A percentile compares a stretch with the other conserved stretches of the same genome.
phyloP scores from a whole-genome alignment of 2,329 filamentous ascomycete species.

The Tolypocladium amazonense region DNA sequence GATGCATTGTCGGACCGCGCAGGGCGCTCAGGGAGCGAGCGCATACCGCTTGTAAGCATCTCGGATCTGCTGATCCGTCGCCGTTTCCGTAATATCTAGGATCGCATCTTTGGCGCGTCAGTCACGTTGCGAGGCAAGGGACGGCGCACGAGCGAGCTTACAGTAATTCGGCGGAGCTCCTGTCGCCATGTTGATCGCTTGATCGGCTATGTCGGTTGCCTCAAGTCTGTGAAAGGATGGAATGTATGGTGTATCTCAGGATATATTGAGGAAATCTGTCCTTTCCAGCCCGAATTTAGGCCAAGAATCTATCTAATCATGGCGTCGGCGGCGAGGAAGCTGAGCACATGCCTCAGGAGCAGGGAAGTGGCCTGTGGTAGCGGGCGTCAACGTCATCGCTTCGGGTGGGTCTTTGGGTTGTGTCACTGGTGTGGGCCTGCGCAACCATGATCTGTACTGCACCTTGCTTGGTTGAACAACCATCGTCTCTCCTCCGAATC shows the following conservation, averaged over 20 bases:
- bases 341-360: neutral
- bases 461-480: neutral
- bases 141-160: slow-evolving; percentile 21
- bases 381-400: slow-evolving; percentile 26
- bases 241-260: neutral
- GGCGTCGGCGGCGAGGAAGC: neutral
- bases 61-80: slow-evolving; percentile 74
- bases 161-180: slow-evolving; percentile 47
- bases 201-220: neutral
- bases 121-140: neutral
- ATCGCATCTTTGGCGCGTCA: slow-evolving; percentile 48
- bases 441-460: neutral
- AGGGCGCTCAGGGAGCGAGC: neutral
- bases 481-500: neutral
- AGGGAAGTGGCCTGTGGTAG: neutral
- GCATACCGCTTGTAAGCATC: slow-evolving; percentile 83
- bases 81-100: slow-evolving; percentile 62
- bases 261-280: neutral
- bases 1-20: neutral
- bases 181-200: slow-evolving; percentile 18
- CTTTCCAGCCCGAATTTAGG: neutral
- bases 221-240: neutral
- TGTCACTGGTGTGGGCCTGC: neutral
- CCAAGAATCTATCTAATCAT: neutral
- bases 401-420: slow-evolving; percentile 13